Base-by-base conservation (phyloP, 139 green algal genomes). In the Chlamydomonas applanata region DNA sequence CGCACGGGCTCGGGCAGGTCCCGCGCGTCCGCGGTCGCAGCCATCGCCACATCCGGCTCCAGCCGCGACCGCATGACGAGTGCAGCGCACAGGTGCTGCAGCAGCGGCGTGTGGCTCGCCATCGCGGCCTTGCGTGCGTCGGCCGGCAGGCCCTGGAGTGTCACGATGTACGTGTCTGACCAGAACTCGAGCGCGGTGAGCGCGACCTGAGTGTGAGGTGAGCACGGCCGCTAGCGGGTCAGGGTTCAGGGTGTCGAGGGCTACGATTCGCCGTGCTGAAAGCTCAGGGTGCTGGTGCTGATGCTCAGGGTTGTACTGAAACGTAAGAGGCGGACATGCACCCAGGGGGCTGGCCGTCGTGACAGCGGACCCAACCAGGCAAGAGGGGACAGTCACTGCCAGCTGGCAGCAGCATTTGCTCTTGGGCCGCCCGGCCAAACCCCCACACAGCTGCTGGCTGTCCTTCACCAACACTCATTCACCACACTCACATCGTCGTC, bases 1-100 rank as follows among this genome's bases (percentile, higher is more conserved):
- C 79, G 76, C 40, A 84, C 81, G 0, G 83, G 71, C 22, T 86
- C 85, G 2, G 87, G 87, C 19, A 92, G 61, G 56, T 92, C 87
- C 2, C 87, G 33, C 2, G 86, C 86, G 52, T 92, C 87, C 0
- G 87, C 87, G 3, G 86, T 91, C 19, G 77, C 71, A 3, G 25
- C 57, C 13, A 54, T 22, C 16, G 78, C 60, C 33, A 78, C 73
- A 17, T 60, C 68, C 0, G 74, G 63, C 2, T 61, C 53, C 30
- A 91, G 82, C 17, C 72, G 64, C 27, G 85, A 79, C 16, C 87
- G 71, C 54, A 72, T 64, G 71, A 92, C 79, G 59, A 92, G 73
- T 20, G 65, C 75, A 22, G 53, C 62, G 56, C 73, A 72, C 71
- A 92, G 76, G 44, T 75, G 75, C 32, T 80, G 72, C 44, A 90